Percentiles rank a stretch among this genome's conserved stretches.
phyloP scores from a whole-genome alignment of 306 rosid genomes.

The Astragalus glycyphyllos region DNA sequence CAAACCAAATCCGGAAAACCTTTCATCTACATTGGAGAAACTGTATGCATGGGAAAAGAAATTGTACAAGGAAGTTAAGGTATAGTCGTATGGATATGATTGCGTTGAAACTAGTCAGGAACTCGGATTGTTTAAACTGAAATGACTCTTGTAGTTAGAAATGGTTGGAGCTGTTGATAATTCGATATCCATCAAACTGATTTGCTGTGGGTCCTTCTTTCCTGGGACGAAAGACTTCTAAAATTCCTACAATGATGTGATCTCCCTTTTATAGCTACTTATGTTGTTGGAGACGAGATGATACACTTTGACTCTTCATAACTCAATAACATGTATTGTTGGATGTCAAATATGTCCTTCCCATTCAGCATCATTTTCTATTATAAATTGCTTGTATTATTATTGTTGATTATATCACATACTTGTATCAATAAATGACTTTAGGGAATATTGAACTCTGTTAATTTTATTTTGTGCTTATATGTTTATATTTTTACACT shows the following conservation, averaged over 20 bases:
- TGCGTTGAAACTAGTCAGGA: slow-evolving; percentile 2
- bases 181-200: slow-evolving; percentile 22
- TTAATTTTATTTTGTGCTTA: slow-evolving; percentile 35
- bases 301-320: slow-evolving; percentile 26
- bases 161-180: slow-evolving; percentile 8
- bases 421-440: neutral
- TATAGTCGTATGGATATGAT: slow-evolving; percentile 37
- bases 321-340: slow-evolving; percentile 15
- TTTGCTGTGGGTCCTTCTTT: slow-evolving; percentile 27
- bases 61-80: slow-evolving; percentile 93
- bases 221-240: slow-evolving; percentile 1
- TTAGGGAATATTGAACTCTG: slow-evolving; percentile 11
- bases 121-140: slow-evolving; percentile 29
- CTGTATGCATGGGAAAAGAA: slow-evolving; percentile 98
- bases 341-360: slow-evolving; percentile 28
- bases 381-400: slow-evolving; percentile 21
- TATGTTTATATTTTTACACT: slow-evolving; percentile 35
- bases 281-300: slow-evolving; percentile 11
- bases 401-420: slow-evolving; percentile 3
- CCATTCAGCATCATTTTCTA: slow-evolving; percentile 17
- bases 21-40: slow-evolving; percentile 82
- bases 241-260: neutral
- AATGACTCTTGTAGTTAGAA: slow-evolving; percentile 25
- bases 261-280: slow-evolving; percentile 3
- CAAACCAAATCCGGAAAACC: slow-evolving; percentile 61